These are phyloP conservation scores for Carex pumila DNA, from an alignment of 176 grass and related monocot species.

Conservation along the genomic window DNA sequence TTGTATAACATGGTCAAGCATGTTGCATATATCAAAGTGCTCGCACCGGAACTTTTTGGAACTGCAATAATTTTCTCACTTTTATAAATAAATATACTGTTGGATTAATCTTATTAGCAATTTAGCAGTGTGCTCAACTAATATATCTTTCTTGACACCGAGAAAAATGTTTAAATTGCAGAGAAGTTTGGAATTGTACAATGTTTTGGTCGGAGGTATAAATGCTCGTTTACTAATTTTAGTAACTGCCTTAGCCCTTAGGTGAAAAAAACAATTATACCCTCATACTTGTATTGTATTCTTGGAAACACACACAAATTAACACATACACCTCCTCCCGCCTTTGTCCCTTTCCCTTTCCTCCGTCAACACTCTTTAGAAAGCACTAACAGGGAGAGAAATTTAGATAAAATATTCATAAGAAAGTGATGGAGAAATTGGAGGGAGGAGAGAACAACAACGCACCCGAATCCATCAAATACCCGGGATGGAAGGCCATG, in stretches of 20 bases:
- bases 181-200: neutral
- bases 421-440: conserved; percentile 12
- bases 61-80: too few species aligned
- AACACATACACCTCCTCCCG: neutral
- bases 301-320: neutral
- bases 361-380: neutral
- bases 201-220: neutral
- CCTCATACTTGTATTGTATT: neutral
- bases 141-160: neutral
- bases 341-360: neutral
- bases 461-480: neutral
- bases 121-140: too few species aligned
- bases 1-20: too few species aligned
- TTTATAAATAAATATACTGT: too few species aligned
- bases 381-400: neutral
- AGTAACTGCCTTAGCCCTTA: too few species aligned
- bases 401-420: neutral
- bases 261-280: too few species aligned
- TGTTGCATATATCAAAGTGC: too few species aligned
- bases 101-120: too few species aligned
- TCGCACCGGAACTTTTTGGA: too few species aligned
- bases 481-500: conserved; percentile 73
- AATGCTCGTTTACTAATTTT: too few species aligned
- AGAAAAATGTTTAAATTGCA: neutral
- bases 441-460: neutral